These are phyloP conservation scores for Neonectria ditissima DNA, from an alignment of 2,329 filamentous ascomycete genomes.

Conservation along the genomic window DNA sequence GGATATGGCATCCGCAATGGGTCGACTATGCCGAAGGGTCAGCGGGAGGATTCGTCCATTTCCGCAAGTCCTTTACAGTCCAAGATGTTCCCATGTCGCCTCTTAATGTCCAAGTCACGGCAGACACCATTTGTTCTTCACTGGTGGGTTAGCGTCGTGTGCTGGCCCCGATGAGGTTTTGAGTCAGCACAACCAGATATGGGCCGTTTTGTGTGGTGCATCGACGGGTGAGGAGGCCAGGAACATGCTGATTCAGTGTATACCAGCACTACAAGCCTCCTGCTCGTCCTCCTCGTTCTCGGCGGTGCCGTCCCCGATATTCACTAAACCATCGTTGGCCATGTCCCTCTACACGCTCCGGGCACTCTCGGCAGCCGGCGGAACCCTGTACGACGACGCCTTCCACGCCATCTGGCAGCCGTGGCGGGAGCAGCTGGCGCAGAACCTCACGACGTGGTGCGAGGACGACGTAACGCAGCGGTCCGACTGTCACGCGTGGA, in stretches of 20 bases:
- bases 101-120: conserved; percentile 30
- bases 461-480: conserved; percentile 34
- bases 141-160: conserved; percentile 47
- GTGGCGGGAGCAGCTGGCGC: conserved; percentile 26
- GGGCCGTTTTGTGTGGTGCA: conserved; percentile 49
- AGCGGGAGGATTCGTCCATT: neutral
- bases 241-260: neutral
- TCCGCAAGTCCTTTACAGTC: neutral
- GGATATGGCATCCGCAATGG: conserved; percentile 11
- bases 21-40: neutral
- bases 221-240: conserved; percentile 1
- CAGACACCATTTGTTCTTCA: conserved; percentile 46
- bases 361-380: conserved; percentile 24
- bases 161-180: conserved; percentile 40
- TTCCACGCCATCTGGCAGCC: conserved; percentile 36
- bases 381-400: conserved; percentile 27
- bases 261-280: neutral
- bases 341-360: conserved; percentile 39
- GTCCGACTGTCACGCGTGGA: conserved; percentile 42
- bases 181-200: conserved; percentile 53
- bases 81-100: neutral
- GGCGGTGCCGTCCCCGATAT: neutral
- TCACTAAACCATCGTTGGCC: conserved; percentile 14
- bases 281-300: no score
- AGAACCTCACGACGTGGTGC: conserved; percentile 36